Percentiles rank a stretch among this genome's conserved stretches.
phyloP scores from a whole-genome alignment of 2,329 filamentous ascomycete genomes.

The Davidsoniella eucalypti region DNA sequence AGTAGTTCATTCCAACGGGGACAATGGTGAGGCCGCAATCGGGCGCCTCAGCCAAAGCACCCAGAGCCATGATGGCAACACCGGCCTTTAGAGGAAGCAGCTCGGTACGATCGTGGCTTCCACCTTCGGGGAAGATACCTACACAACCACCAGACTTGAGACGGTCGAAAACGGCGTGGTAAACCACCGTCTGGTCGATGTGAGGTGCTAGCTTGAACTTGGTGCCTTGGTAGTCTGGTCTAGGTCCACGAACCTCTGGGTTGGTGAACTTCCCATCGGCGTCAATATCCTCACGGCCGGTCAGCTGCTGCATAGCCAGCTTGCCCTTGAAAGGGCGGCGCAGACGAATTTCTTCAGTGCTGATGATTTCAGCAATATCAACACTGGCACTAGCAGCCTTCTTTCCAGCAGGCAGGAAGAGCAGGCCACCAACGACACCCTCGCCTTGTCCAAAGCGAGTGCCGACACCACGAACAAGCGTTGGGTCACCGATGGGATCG shows the following conservation, averaged over 20 bases:
- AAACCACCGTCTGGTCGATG: constrained; percentile 85
- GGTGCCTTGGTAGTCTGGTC: constrained; percentile 54
- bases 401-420: constrained; percentile 75
- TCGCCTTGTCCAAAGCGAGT: constrained; percentile 64
- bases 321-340: constrained; percentile 76
- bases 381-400: constrained; percentile 60
- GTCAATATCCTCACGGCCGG: constrained; percentile 57
- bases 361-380: constrained; percentile 67
- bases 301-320: constrained; percentile 63
- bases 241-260: constrained; percentile 33
- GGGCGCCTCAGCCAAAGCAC: constrained; percentile 69
- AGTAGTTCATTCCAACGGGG: constrained; percentile 98
- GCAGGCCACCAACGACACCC: constrained; percentile 61
- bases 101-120: constrained; percentile 86
- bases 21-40: constrained; percentile 86
- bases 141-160: constrained; percentile 74
- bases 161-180: constrained; percentile 78
- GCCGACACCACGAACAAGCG: constrained; percentile 58
- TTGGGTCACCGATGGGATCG: constrained; percentile 71
- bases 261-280: constrained; percentile 47
- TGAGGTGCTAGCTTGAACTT: constrained; percentile 82
- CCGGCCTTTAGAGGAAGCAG: constrained; percentile 87
- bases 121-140: constrained; percentile 92
- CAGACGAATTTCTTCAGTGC: constrained; percentile 64
- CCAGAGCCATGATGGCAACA: constrained; percentile 94